Conservation (phyloP, 106 monocot species). For the Gastrodia elata region DNA sequence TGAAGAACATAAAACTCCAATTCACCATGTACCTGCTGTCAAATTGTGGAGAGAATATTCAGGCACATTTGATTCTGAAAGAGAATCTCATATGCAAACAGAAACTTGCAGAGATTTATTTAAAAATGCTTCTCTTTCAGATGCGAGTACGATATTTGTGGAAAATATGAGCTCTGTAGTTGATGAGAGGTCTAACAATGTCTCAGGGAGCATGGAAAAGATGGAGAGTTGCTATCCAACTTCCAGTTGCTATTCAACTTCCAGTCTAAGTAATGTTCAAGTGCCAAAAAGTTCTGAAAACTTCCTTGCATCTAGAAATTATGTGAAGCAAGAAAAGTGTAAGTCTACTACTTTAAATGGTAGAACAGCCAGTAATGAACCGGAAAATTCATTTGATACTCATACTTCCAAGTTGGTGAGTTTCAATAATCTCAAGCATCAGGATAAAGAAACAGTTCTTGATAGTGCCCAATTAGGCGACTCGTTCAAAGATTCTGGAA, state of each 20-base stretch:
- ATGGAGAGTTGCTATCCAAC: conserved; percentile 1
- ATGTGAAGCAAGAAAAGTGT: background rate
- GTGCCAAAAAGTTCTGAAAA: background rate
- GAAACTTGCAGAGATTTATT: background rate
- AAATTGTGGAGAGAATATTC: background rate
- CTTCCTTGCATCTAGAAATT: background rate
- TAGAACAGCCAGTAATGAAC: background rate
- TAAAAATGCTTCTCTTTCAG: background rate
- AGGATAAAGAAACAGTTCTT: background rate
- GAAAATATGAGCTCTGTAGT: background rate
- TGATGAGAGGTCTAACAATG: background rate
- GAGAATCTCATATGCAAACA: background rate
- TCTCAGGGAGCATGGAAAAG: background rate
- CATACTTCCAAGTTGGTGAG: background rate
- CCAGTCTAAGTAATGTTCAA: background rate
- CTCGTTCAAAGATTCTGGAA: background rate
- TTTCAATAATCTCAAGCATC: background rate
- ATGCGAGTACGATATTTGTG: background rate
- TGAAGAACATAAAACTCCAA: background rate
- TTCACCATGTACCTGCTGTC: background rate
- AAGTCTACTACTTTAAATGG: background rate
- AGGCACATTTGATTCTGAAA: conserved; percentile 2
- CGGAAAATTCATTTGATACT: background rate
- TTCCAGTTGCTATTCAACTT: background rate
- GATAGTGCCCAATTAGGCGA: background rate